phyloP scores from a whole-genome alignment of 345 rosid genomes.

The Nasturtium officinale region DNA sequence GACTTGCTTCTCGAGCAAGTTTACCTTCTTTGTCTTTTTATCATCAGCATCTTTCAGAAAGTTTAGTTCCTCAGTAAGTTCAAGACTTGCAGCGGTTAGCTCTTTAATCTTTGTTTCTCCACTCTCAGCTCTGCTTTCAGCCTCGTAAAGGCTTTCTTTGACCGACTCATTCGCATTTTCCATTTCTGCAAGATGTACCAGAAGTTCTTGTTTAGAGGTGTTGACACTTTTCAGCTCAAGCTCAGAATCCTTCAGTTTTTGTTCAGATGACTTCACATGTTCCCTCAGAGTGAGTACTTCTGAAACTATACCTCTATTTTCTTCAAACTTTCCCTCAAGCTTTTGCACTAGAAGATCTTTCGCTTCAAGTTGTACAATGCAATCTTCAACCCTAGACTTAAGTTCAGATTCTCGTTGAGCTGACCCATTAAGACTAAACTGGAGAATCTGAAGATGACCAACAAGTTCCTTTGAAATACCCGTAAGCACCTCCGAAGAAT shows the following conservation, averaged over 20 bases:
- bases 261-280: constrained; percentile 59
- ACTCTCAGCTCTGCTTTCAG: constrained; percentile 72
- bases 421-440: constrained; percentile 66
- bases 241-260: constrained; percentile 56
- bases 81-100: constrained; percentile 67
- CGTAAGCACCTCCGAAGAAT: constrained; percentile 79
- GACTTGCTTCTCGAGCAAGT: constrained; percentile 79
- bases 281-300: constrained; percentile 60
- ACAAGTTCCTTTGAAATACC: constrained; percentile 80
- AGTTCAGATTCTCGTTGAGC: constrained; percentile 66
- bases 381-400: constrained; percentile 55
- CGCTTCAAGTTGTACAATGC: constrained; percentile 47
- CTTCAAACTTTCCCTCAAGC: constrained; percentile 58
- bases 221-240: constrained; percentile 52
- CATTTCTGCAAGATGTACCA: constrained; percentile 75
- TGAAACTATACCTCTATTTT: constrained; percentile 46
- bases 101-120: constrained; percentile 71
- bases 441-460: constrained; percentile 65
- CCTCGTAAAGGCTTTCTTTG: constrained; percentile 65
- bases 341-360: constrained; percentile 55
- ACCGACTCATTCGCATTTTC: constrained; percentile 62
- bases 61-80: constrained; percentile 76
- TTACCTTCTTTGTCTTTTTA: constrained; percentile 65
- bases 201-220: constrained; percentile 57
- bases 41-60: constrained; percentile 70